phyloP scores from a whole-genome alignment of 805 yeast species.

The Candida nanaspora region DNA sequence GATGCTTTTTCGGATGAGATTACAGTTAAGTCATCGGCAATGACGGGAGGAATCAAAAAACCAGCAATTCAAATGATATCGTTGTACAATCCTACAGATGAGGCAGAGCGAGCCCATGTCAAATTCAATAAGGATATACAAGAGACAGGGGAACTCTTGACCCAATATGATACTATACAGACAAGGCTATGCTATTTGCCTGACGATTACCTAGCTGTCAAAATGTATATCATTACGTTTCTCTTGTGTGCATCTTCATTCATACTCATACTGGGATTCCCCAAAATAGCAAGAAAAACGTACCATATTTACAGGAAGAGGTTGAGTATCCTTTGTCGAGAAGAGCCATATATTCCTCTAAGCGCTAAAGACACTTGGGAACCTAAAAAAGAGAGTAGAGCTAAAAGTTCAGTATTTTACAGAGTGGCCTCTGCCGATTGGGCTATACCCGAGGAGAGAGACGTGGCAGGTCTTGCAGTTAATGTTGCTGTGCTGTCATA shows the following conservation, averaged over 20 bases:
- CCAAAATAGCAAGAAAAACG: background rate
- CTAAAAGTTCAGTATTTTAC: background rate
- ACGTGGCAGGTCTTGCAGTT: background rate
- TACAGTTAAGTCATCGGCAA: conserved; percentile 82
- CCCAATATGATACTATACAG: conserved; percentile 19
- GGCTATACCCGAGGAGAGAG: conserved; percentile 2
- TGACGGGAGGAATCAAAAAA: conserved; percentile 82
- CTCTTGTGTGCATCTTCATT: conserved; percentile 10
- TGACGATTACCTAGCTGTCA: conserved; percentile 16
- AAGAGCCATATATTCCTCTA: background rate
- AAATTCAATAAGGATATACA: conserved; percentile 3
- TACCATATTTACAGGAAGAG: background rate
- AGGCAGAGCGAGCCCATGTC: background rate
- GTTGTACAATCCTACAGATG: conserved; percentile 30
- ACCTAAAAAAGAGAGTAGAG: background rate
- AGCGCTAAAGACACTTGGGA: conserved; percentile 1
- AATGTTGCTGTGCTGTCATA: background rate
- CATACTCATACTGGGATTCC: background rate
- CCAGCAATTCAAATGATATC: conserved; percentile 88
- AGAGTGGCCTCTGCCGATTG: conserved; percentile 1
- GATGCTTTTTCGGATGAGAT: conserved; percentile 51
- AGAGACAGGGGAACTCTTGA: conserved; percentile 14
- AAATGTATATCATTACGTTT: conserved; percentile 10
- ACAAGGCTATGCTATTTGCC: conserved; percentile 25
- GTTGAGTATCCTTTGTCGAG: background rate